Percentiles rank a stretch among this genome's conserved stretches.
phyloP scores from a whole-genome alignment of 306 rosid genomes.

The Nissolia schottii region DNA sequence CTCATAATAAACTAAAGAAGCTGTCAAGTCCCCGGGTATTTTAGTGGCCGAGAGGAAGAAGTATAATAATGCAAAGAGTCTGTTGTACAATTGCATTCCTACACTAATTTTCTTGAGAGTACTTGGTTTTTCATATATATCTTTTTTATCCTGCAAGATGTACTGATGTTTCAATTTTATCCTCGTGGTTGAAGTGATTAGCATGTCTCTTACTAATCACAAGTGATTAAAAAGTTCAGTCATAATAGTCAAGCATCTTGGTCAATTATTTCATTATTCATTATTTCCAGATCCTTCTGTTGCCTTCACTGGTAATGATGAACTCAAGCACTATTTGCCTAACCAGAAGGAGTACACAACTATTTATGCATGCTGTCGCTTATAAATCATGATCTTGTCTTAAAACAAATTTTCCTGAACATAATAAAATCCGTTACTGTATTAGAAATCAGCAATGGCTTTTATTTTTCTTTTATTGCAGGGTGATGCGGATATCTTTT shows the following conservation, averaged over 20 bases:
- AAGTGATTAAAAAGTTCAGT: not conserved
- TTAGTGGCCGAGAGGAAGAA: not conserved
- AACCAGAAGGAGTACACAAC: not conserved
- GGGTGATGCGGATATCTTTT: conserved; percentile 97
- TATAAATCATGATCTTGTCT: not conserved
- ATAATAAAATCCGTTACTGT: not conserved
- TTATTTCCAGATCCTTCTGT: not conserved
- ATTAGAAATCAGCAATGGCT: not conserved
- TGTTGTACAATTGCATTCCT: not conserved
- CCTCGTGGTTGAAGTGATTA: not conserved
- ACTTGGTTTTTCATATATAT: not conserved
- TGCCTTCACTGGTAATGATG: not conserved
- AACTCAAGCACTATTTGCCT: not conserved
- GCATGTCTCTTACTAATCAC: not conserved
- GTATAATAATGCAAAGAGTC: not conserved
- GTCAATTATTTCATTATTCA: not conserved
- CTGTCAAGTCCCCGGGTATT: not conserved
- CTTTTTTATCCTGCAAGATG: not conserved
- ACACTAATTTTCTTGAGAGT: not conserved
- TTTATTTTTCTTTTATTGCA: conserved; percentile 34
- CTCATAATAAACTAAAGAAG: not conserved
- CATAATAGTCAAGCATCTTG: not conserved
- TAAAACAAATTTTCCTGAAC: not conserved
- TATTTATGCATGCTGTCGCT: not conserved
- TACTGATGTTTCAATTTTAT: not conserved